A percentile compares a stretch with the other conserved stretches of the same genome.
Conservation (phyloP, 2,329 filamentous ascomycete genomes). For the Alternaria arborescens region DNA sequence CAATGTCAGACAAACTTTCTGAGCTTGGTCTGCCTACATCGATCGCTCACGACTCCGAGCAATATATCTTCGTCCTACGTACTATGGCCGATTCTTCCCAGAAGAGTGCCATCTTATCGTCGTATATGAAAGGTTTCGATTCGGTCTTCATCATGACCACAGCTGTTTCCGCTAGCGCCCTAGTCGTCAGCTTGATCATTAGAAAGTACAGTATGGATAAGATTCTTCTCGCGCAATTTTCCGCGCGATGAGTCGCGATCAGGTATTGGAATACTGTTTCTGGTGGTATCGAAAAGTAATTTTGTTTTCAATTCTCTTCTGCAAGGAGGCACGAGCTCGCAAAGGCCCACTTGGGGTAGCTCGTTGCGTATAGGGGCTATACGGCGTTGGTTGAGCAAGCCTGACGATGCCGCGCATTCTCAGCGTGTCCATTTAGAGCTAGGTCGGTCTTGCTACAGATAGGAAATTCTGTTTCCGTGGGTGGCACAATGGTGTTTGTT, state of each 20-base stretch:
- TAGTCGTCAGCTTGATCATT: conserved; percentile 38
- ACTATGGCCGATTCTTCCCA: conserved; percentile 24
- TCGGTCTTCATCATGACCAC: conserved; percentile 37
- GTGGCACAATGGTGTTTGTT: neutral
- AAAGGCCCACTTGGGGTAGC: neutral
- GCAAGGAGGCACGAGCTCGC: neutral
- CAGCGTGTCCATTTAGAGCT: neutral
- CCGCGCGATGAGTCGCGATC: conserved; percentile 22
- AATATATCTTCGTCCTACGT: conserved; percentile 34
- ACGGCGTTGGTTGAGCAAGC: neutral
- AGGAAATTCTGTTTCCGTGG: too few relatives aligned
- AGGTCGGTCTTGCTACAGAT: neutral
- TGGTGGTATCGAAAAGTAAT: neutral
- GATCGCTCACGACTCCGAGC: conserved; percentile 43
- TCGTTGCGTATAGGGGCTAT: neutral
- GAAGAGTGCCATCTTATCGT: conserved; percentile 29
- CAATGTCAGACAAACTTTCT: conserved; percentile 44
- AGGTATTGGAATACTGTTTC: neutral
- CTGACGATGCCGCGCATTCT: neutral
- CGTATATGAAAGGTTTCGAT: conserved; percentile 39
- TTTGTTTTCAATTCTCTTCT: neutral
- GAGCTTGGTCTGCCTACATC: conserved; percentile 24
- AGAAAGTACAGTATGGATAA: conserved; percentile 44
- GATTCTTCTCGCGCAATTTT: conserved; percentile 30
- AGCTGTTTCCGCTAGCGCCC: conserved; percentile 31